Base-by-base conservation (phyloP, 331 rosid species). In the Erythrophleum ivorense region DNA sequence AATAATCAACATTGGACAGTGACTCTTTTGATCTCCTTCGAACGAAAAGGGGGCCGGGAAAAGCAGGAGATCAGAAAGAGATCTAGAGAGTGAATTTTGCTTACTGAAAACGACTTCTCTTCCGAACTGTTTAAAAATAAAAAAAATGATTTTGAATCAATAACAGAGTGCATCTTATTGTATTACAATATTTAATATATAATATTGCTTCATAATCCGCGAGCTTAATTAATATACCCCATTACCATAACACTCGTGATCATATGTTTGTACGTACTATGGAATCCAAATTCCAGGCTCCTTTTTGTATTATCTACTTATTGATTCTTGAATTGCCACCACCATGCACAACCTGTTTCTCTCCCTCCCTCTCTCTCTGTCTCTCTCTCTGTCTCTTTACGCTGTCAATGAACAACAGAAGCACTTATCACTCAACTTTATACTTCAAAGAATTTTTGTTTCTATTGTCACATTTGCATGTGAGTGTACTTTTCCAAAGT, bases 401-500 rank as follows among this genome's bases (percentile, higher is more conserved):
- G 49, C 68, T 82, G 81, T 77, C 80, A 80, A 72, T 71, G 84
- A 90, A 83, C 86, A 82, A 84, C 90, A 81, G 80, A 88, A 88
- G 81, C 88, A 78, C 89, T 81, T 84, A 88, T 85, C 93, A 85
- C 76, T 87, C 86, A 83, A 84, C 94, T 92, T 90, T 91, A 83
- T 86, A 77, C 84, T 80, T 87, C 81, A 66, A 89, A 81, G 82
- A 84, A 77, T 18, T 88, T 88, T 92, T 90, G 94, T 94, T 87
- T 90, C 78, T 87, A 85, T 86, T 81, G 81, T 87, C 82, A 81
- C 91, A 85, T 81, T 87, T 76, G 80, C 97, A 95, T 89, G 97
- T 95, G 98, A 95, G 91, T 91, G 97, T 93, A 91, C 98, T 88
- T 91, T 93, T 88, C 94, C 97, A 75, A 89, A 90, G 96, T 85